Conservation (phyloP, 352 stramenopile species). For the Phytophthora sansomeana region DNA sequence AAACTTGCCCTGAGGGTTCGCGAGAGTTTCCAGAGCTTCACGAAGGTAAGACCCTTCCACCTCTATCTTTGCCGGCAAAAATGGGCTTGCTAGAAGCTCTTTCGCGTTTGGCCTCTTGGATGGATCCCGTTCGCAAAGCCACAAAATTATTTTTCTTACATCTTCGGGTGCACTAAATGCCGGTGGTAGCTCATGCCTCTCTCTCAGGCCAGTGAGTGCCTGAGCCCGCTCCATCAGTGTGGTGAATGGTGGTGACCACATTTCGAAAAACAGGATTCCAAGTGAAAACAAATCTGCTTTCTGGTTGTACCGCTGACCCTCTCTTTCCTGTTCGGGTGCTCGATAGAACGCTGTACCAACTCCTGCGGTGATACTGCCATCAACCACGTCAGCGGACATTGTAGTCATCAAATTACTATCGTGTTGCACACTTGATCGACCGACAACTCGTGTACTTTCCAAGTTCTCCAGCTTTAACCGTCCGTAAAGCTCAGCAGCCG, state of each 20-base stretch:
- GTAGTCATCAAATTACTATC: constrained; percentile 55
- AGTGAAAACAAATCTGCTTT: constrained; percentile 96
- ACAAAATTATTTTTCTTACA: constrained; percentile 90
- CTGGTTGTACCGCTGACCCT: constrained; percentile 89
- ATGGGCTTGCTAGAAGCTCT: constrained; percentile 69
- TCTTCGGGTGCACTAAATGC: constrained; percentile 73
- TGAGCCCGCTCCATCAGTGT: constrained; percentile 92
- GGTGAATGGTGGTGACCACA: constrained; percentile 93
- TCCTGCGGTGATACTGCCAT: constrained; percentile 92
- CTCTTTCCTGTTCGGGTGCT: constrained; percentile 93
- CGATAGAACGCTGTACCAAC: constrained; percentile 97
- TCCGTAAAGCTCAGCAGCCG: constrained; percentile 75
- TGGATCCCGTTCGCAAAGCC: constrained; percentile 86
- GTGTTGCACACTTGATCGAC: constrained; percentile 25
- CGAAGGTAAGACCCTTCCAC: constrained; percentile 85
- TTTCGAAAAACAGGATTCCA: constrained; percentile 96
- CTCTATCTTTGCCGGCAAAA: constrained; percentile 86
- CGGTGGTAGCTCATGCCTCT: constrained; percentile 67
- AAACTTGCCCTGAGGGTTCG: constrained; percentile 91
- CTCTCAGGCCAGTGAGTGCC: constrained; percentile 76
- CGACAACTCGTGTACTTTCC: constrained; percentile 59
- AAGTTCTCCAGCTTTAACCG: constrained; percentile 73
- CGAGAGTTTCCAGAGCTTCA: constrained; percentile 85
- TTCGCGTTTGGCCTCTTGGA: constrained; percentile 72
- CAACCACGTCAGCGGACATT: constrained; percentile 52